Conservation (phyloP, 306 rosid species). For the Cicer yamashitae region DNA sequence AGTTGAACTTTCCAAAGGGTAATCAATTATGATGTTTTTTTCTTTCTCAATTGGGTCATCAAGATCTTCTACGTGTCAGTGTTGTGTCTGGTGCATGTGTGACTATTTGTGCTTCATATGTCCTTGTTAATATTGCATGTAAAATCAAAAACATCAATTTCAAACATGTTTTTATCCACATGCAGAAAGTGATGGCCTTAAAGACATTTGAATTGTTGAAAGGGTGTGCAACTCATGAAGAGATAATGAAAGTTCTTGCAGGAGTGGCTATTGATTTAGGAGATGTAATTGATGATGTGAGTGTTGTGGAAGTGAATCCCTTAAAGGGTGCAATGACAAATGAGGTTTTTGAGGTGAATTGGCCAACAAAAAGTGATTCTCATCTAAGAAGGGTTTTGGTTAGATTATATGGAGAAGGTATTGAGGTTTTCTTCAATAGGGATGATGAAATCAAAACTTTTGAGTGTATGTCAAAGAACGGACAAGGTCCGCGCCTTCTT, state of each 20-base stretch:
- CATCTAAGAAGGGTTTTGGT: constrained; percentile 65
- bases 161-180: constrained; percentile 12
- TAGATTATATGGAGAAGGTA: constrained; percentile 85
- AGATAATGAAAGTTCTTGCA: constrained; percentile 63
- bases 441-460: constrained; percentile 81
- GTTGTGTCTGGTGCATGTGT: too few relatives aligned
- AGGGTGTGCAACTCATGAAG: constrained; percentile 55
- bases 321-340: constrained; percentile 93
- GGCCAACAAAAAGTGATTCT: constrained; percentile 63
- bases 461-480: constrained; percentile 73
- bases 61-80: not conserved
- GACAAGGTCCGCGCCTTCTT: constrained; percentile 96
- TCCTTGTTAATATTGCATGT: not conserved
- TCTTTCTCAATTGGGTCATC: constrained; percentile 11
- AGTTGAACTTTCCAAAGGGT: not conserved
- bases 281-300: constrained; percentile 66
- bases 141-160: constrained; percentile 26
- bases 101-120: not conserved
- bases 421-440: constrained; percentile 79
- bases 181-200: constrained; percentile 52
- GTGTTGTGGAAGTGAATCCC: constrained; percentile 59
- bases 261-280: constrained; percentile 72
- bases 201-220: constrained; percentile 56
- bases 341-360: constrained; percentile 75
- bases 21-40: not conserved